Evolutionary conservation across 441 rosid species (phyloP).

Genomic region (Erodium trifolium): DNA sequence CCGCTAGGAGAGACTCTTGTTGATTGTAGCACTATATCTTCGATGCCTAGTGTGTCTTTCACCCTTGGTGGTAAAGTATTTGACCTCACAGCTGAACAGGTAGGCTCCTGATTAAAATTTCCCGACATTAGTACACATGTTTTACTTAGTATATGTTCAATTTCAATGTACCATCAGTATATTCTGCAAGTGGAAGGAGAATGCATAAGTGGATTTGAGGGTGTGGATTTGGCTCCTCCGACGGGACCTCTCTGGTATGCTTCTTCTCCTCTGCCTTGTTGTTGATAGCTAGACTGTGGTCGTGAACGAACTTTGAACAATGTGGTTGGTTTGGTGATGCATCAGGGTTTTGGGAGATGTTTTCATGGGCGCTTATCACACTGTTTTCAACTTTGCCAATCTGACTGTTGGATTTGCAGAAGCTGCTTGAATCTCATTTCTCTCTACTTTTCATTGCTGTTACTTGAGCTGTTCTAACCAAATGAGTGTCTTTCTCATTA

Average conservation of each 20-base stretch:
- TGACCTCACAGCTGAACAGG: background rate
- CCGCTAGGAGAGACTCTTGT: slow-evolving; percentile 22
- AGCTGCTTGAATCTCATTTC: slow-evolving; percentile 21
- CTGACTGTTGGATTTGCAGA: slow-evolving; percentile 54
- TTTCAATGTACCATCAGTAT: background rate
- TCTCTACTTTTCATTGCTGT: background rate
- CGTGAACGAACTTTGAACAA: background rate
- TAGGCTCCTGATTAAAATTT: too few species aligned
- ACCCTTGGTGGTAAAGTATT: slow-evolving; percentile 6
- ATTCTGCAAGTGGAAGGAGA: background rate
- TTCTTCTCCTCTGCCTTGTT: background rate
- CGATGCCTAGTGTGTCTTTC: background rate
- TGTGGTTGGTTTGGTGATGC: slow-evolving; percentile 7
- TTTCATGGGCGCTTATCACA: slow-evolving; percentile 70
- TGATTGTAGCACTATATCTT: background rate
- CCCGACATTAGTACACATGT: too few species aligned
- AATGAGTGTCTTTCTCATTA: too few species aligned
- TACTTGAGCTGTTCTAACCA: too few species aligned
- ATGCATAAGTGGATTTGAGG: slow-evolving; percentile 2
- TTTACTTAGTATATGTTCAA: too few species aligned
- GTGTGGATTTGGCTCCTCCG: slow-evolving; percentile 4
- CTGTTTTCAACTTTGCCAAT: slow-evolving; percentile 51
- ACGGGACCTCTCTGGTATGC: slow-evolving; percentile 2
- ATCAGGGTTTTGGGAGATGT: slow-evolving; percentile 59
- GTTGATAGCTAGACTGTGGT: background rate